Evolutionary conservation across 768 basidiomycete species (phyloP).

Genomic region (Termitomyces sp.): DNA sequence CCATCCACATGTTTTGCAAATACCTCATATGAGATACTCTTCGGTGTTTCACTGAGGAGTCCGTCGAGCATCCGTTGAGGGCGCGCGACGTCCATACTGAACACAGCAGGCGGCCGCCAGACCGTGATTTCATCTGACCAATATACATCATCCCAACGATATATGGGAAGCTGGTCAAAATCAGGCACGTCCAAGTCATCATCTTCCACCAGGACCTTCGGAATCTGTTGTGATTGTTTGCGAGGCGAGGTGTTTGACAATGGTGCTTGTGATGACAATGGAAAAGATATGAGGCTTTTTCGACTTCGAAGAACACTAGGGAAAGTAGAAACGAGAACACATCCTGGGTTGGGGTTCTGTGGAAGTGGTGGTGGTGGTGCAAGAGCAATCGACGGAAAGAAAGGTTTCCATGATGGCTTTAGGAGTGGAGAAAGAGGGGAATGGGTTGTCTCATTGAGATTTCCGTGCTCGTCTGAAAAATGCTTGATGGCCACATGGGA

Average conservation of each 20-base stretch:
- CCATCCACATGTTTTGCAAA: slow-evolving; percentile 18
- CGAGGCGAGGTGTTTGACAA: slow-evolving; percentile 10
- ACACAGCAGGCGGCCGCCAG: slow-evolving; percentile 13
- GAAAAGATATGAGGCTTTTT: not conserved
- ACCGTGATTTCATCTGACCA: slow-evolving; percentile 13
- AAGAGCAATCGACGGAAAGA: slow-evolving; percentile 10
- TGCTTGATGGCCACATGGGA: slow-evolving; percentile 12
- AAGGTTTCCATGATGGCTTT: slow-evolving; percentile 19
- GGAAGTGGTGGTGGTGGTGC: slow-evolving; percentile 14
- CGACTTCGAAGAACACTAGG: slow-evolving; percentile 3
- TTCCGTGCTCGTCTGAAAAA: slow-evolving; percentile 16
- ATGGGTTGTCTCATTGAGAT: slow-evolving; percentile 9
- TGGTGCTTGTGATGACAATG: slow-evolving; percentile 3
- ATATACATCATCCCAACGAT: not conserved
- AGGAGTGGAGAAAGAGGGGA: slow-evolving; percentile 14
- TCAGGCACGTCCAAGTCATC: slow-evolving; percentile 16
- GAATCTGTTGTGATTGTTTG: slow-evolving; percentile 16
- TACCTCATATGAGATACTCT: slow-evolving; percentile 20
- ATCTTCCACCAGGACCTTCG: slow-evolving; percentile 1
- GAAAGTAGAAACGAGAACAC: slow-evolving; percentile 11
- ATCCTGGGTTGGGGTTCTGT: slow-evolving; percentile 9
- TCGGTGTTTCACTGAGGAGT: slow-evolving; percentile 10
- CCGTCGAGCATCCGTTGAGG: slow-evolving; percentile 14
- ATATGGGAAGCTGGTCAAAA: slow-evolving; percentile 16
- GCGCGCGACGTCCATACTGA: slow-evolving; percentile 19